A percentile compares a stretch with the other conserved stretches of the same genome.
These are phyloP conservation scores for Diospyros lotus DNA, from an alignment of 148 eudicot genomes.

Conservation along the genomic window DNA sequence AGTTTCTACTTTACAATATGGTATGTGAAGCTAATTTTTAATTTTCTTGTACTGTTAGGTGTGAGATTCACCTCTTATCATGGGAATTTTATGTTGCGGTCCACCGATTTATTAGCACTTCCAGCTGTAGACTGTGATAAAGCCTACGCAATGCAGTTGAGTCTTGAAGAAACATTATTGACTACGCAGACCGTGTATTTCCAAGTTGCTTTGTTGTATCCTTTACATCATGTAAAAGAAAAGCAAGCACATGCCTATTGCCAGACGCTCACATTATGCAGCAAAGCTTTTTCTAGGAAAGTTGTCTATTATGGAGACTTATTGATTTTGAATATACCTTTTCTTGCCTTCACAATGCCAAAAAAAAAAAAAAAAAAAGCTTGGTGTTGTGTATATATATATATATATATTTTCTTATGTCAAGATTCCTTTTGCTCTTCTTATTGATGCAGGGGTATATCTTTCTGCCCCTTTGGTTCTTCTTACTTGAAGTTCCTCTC, in stretches of 20 bases:
- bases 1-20: not conserved
- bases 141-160: slow-evolving; percentile 86
- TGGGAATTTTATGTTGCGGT: slow-evolving; percentile 96
- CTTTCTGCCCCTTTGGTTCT: no score
- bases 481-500: no score
- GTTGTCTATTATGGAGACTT: not conserved
- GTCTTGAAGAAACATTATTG: slow-evolving; percentile 86
- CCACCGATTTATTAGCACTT: slow-evolving; percentile 94
- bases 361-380: no score
- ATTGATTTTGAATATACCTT: not conserved
- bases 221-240: slow-evolving; percentile 23
- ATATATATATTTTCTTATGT: no score
- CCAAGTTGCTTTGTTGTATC: slow-evolving; percentile 99
- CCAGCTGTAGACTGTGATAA: slow-evolving; percentile 99
- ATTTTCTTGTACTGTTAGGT: slow-evolving; percentile 39
- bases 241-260: no score
- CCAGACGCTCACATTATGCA: no score
- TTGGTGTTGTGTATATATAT: not conserved
- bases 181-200: slow-evolving; percentile 74
- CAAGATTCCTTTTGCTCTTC: not conserved
- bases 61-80: slow-evolving; percentile 89
- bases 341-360: not conserved
- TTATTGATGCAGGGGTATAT: not conserved
- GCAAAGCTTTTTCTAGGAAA: not conserved
- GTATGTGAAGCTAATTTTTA: slow-evolving; percentile 1